These are phyloP conservation scores for Coemansia sp. DNA, from an alignment of 192 early-diverging fungal genomes.

Conservation along the genomic window DNA sequence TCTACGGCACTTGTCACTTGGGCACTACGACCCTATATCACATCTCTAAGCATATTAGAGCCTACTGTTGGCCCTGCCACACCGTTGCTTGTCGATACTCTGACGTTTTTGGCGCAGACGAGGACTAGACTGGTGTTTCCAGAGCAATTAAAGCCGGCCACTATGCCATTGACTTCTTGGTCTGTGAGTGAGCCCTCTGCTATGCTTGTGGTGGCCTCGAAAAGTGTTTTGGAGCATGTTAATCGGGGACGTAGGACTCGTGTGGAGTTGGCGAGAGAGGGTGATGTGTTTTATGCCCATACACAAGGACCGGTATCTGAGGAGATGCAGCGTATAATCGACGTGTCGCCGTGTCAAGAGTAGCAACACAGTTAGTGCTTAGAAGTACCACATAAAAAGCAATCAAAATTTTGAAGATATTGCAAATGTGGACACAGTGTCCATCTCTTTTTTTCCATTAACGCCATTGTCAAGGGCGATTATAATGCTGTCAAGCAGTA, in stretches of 20 bases:
- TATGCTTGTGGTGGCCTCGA: too few relatives aligned
- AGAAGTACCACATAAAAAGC: too few relatives aligned
- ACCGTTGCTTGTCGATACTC: conserved; percentile 39
- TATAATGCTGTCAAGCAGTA: too few relatives aligned
- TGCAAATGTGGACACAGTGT: too few relatives aligned
- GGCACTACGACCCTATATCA: conserved; percentile 45
- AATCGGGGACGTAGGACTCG: too few relatives aligned
- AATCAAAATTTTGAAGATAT: too few relatives aligned
- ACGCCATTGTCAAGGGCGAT: too few relatives aligned
- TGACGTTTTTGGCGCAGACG: conserved; percentile 38
- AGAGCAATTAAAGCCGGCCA: conserved; percentile 27
- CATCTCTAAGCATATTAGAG: conserved; percentile 9
- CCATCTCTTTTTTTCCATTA: too few relatives aligned
- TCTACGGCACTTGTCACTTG: conserved; percentile 43
- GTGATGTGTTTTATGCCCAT: not conserved
- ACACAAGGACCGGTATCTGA: conserved; percentile 26
- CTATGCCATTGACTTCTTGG: conserved; percentile 34
- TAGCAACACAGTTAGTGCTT: too few relatives aligned
- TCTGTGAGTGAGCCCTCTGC: too few relatives aligned
- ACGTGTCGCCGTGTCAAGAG: conserved; percentile 23
- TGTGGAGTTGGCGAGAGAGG: too few relatives aligned
- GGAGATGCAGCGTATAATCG: conserved; percentile 38
- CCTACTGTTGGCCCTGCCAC: conserved; percentile 15
- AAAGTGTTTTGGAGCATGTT: too few relatives aligned
- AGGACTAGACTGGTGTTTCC: conserved; percentile 37